phyloP scores from a whole-genome alignment of 495 filamentous ascomycete genomes.

The Bryoglossum gracile region DNA sequence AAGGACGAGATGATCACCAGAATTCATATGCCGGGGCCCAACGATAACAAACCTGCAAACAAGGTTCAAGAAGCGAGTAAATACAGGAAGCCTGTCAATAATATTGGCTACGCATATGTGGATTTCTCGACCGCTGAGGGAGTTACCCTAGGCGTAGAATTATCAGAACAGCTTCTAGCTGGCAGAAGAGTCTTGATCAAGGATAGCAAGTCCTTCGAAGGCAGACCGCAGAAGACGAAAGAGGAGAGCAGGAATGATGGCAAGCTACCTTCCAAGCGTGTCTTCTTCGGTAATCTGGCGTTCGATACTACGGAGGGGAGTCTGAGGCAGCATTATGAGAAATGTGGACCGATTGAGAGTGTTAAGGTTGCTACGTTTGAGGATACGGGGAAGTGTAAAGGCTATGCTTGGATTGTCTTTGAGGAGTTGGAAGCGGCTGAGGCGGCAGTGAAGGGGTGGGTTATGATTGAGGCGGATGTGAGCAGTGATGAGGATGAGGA shows the following conservation, averaged over 20 bases:
- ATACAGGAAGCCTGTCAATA: constrained; percentile 37
- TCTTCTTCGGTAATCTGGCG: constrained; percentile 88
- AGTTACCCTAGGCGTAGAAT: constrained; percentile 61
- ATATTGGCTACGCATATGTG: constrained; percentile 93
- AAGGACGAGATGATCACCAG: constrained; percentile 66
- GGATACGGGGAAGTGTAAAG: constrained; percentile 95
- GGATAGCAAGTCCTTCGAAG: constrained; percentile 76
- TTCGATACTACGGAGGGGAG: constrained; percentile 81
- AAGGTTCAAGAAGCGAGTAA: constrained; percentile 26
- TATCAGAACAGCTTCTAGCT: constrained; percentile 70
- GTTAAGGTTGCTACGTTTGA: constrained; percentile 91
- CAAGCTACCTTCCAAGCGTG: constrained; percentile 61
- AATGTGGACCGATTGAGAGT: constrained; percentile 72
- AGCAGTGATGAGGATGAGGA: constrained; percentile 48
- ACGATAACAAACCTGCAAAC: constrained; percentile 38
- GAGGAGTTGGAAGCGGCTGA: constrained; percentile 64
- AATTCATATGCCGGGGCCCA: constrained; percentile 64
- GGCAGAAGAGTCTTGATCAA: constrained; percentile 87
- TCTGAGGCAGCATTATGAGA: constrained; percentile 67
- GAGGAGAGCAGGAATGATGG: constrained; percentile 32
- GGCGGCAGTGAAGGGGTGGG: constrained; percentile 75
- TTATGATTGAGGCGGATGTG: constrained; percentile 54
- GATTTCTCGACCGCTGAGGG: constrained; percentile 70
- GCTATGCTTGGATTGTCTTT: constrained; percentile 92
- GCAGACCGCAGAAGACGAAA: constrained; percentile 49